Base-by-base conservation (phyloP, 352 stramenopile species). In the Pythium periplocum region DNA sequence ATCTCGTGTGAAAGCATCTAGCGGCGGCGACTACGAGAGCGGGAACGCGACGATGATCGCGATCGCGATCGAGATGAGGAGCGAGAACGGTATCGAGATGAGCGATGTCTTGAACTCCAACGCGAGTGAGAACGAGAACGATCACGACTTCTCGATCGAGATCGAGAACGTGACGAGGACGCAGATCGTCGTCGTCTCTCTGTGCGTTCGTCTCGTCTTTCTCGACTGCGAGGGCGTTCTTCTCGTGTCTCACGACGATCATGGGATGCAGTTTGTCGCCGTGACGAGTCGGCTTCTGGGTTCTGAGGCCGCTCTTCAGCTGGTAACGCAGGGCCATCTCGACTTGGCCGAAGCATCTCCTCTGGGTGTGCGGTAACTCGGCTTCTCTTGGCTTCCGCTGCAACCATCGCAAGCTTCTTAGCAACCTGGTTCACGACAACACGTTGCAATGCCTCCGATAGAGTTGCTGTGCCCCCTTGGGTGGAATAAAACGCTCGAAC, bases 131-230 rank as follows among this genome's bases (percentile, higher is more conserved):
- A 48, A 31, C 53, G 59, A 51, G 45, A 50, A 17, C 52, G 69
- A 41, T 48, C 63, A n/a, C 54, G 60, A 12, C 71, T 80, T n/a
- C 55, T 52, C n/a, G 54, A 71, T 32, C 67, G 64, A 59, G 71
- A 83, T 17, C 60, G 59, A 11, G 67, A 81, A 12, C 55, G 61
- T 42, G 56, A 66, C 2, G 41, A 51, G 2, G 70, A 82, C 17
- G 17, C 17, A 26, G 17, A 26, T 26, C 17, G 17, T 26, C 17
- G 17, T 26, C 17, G 17, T 26, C 17, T 26, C 17, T 26, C 17
- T 26, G 17, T 26, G 17, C 17, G 17, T 26, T 26, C 17, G 17
- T 26, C 17, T 26, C 17, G 17, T 26, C 17, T 26, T 26, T 26
- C 17, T 26, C 17, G 17, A 26, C 17, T 26, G 0, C 17, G 17